Percentiles rank a stretch among this genome's conserved stretches.
Evolutionary conservation across 2,329 filamentous ascomycete species (phyloP).

Genomic region (Herpotrichia juniperi): DNA sequence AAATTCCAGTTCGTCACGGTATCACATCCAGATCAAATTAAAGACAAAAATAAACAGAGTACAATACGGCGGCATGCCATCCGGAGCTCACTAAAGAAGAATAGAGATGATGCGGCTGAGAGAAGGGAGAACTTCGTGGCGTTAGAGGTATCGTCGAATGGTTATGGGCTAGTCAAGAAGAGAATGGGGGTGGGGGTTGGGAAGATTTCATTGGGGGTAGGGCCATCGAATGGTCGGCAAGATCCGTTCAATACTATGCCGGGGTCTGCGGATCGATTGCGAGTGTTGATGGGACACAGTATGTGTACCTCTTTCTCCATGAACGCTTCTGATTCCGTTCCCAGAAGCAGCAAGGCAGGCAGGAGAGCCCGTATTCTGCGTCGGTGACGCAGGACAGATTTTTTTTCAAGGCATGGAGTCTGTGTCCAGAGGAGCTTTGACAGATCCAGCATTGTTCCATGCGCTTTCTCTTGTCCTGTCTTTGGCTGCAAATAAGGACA

Average conservation of each 20-base stretch:
- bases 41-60: conserved; percentile 12
- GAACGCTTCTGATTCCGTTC: neutral
- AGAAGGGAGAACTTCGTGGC: conserved; percentile 15
- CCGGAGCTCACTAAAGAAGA: conserved; percentile 14
- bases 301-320: neutral
- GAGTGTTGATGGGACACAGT: conserved; percentile 18
- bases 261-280: conserved; percentile 16
- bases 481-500: conserved; percentile 18
- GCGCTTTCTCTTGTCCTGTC: conserved; percentile 21
- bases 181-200: neutral
- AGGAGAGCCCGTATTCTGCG: conserved; percentile 18
- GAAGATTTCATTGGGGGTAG: neutral
- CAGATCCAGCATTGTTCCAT: conserved; percentile 23
- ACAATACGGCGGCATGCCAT: conserved; percentile 19
- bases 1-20: conserved; percentile 20
- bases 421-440: conserved; percentile 20
- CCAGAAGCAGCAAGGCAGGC: conserved; percentile 15
- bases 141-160: conserved; percentile 5
- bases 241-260: conserved; percentile 23
- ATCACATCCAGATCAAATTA: conserved; percentile 14
- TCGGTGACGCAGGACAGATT: conserved; percentile 15
- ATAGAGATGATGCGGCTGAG: conserved; percentile 8
- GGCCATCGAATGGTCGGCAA: neutral
- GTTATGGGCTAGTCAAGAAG: neutral
- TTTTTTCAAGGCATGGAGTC: conserved; percentile 23